These are phyloP conservation scores for Cryphonectria nitschkei DNA, from an alignment of 2,329 filamentous ascomycete species.

Conservation along the genomic window DNA sequence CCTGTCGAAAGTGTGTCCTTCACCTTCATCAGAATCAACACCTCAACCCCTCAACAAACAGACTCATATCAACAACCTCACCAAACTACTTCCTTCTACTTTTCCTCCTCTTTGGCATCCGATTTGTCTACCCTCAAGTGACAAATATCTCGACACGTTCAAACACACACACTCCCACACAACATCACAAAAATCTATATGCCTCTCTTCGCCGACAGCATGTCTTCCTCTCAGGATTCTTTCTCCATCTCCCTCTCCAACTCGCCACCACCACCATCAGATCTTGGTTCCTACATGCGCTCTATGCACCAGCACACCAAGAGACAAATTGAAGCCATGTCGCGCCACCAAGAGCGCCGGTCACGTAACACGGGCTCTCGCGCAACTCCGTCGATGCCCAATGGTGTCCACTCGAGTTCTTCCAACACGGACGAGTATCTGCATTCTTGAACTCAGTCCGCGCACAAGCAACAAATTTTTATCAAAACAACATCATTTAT, in stretches of 20 bases:
- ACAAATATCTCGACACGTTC: neutral
- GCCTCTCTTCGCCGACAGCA: slow-evolving; percentile 29
- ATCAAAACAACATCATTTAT: neutral
- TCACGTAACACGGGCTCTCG: slow-evolving; percentile 23
- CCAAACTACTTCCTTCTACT: neutral
- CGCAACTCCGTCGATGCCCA: slow-evolving; percentile 34
- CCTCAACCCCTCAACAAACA: neutral
- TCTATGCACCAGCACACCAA: slow-evolving; percentile 69
- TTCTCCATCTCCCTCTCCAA: slow-evolving; percentile 31
- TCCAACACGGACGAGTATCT: slow-evolving; percentile 31
- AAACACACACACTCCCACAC: neutral
- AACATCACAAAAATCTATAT: slow-evolving; percentile 17
- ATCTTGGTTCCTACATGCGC: slow-evolving; percentile 53
- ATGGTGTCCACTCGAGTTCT: slow-evolving; percentile 31
- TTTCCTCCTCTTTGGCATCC: neutral
- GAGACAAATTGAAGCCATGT: slow-evolving; percentile 65
- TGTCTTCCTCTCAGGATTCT: slow-evolving; percentile 33
- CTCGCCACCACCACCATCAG: slow-evolving; percentile 35
- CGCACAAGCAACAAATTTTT: neutral
- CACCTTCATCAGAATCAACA: neutral
- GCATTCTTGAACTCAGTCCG: slow-evolving; percentile 29
- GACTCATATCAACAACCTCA: neutral
- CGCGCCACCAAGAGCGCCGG: slow-evolving; percentile 47
- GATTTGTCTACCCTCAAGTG: neutral
- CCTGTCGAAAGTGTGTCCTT: neutral